These are phyloP conservation scores for Neurospora sp. DNA, from an alignment of 495 filamentous ascomycete genomes.

Conservation along the genomic window DNA sequence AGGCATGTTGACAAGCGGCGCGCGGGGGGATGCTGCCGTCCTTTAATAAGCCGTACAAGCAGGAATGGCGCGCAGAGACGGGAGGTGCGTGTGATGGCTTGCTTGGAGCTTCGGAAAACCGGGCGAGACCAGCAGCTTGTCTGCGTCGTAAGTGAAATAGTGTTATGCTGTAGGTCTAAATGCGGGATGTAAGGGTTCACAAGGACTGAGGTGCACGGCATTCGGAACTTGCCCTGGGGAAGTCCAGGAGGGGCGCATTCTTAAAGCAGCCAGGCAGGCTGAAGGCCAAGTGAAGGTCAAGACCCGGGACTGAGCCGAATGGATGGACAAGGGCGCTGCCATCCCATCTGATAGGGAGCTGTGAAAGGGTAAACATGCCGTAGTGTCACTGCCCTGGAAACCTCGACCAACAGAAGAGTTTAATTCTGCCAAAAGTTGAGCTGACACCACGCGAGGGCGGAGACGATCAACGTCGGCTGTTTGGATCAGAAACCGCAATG, in stretches of 20 bases:
- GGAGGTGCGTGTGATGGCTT: not conserved
- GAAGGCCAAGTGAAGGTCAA: not conserved
- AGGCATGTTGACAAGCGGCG: slow-evolving; percentile 4
- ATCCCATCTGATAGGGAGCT: not conserved
- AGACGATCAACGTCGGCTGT: not conserved
- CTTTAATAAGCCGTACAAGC: not conserved
- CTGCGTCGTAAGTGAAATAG: not conserved
- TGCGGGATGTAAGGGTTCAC: not conserved
- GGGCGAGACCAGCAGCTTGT: not conserved
- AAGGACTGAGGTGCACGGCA: not conserved
- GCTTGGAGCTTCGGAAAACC: not conserved
- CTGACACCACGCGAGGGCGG: not conserved
- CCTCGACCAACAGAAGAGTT: not conserved
- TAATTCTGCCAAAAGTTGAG: not conserved
- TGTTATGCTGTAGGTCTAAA: not conserved
- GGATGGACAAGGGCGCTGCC: not conserved
- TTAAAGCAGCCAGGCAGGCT: not conserved
- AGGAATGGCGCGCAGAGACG: not conserved
- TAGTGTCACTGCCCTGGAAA: not conserved
- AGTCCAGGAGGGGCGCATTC: not conserved
- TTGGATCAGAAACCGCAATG: not conserved
- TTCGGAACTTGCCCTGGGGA: not conserved
- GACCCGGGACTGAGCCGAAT: not conserved
- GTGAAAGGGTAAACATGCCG: not conserved
- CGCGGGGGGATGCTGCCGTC: not conserved